Evolutionary conservation across 108 stramenopile genomes (phyloP).

Genomic region (Cyclotella baltica): DNA sequence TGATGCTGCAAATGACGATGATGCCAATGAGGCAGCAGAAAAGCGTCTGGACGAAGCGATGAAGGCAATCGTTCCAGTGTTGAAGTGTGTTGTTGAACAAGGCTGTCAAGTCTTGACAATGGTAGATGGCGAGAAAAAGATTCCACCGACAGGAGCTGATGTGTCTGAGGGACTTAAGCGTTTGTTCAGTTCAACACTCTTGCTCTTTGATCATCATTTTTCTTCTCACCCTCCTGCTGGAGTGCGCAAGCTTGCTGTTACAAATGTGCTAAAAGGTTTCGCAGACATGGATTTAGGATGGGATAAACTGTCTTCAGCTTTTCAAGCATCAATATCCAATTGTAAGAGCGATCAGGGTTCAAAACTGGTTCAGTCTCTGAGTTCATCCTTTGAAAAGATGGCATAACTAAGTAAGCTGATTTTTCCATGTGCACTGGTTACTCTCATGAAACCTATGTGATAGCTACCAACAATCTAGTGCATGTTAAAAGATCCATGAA

Average conservation of each 20-base stretch:
- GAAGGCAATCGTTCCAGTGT: slow-evolving; percentile 33
- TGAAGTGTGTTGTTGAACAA: slow-evolving; percentile 58
- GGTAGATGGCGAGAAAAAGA: slow-evolving; percentile 24
- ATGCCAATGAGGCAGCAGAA: slow-evolving; percentile 35
- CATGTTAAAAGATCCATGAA: no score
- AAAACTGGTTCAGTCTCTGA: slow-evolving; percentile 28
- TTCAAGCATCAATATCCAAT: slow-evolving; percentile 4
- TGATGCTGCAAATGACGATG: slow-evolving; percentile 43
- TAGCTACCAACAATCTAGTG: no score
- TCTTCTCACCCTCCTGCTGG: background rate
- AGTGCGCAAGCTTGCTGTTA: background rate
- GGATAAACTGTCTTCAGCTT: slow-evolving; percentile 41
- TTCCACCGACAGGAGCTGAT: slow-evolving; percentile 30
- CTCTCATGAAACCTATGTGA: no score
- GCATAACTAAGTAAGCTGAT: slow-evolving; percentile 24
- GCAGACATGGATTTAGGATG: slow-evolving; percentile 39
- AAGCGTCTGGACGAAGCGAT: slow-evolving; percentile 36
- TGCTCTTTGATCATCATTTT: slow-evolving; percentile 30
- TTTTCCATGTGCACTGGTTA: no score
- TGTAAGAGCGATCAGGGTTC: slow-evolving; percentile 39
- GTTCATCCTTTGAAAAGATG: slow-evolving; percentile 36
- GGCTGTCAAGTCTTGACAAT: slow-evolving; percentile 52
- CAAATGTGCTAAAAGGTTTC: slow-evolving; percentile 36
- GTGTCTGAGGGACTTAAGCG: slow-evolving; percentile 44
- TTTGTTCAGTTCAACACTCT: slow-evolving; percentile 34